Evolutionary conservation across 371 early-diverging fungal genomes (phyloP), one percentile per base, ranked within the genome.

Genomic region (Actinomortierella ambigua): DNA sequence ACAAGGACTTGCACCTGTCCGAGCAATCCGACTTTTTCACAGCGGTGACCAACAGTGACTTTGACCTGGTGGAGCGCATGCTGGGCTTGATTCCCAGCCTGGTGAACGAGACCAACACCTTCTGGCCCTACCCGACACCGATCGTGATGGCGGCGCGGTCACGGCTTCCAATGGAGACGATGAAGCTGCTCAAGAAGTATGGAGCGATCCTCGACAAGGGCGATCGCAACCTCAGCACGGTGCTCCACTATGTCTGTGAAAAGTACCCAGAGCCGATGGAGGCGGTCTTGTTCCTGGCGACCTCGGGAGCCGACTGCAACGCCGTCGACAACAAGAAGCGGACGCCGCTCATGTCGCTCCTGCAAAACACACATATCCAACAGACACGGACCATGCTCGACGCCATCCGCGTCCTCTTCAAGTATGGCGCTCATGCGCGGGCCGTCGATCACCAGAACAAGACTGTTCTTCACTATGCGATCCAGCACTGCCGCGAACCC

Each of bases 301-400:
- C 57, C 24, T 53, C 71, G 0, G 71, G 71, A 22, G 71, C 71
- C 8, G 71, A 71, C 24, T 65, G 71, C 51, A 71, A 71, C 39
- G 58, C 61, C 26, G 62, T 65, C 3, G 71, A 71, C 55, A 42
- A 49, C 56, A 71, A 71, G 71, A 71, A 71, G 59, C 59, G 71
- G 11, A 71, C 71, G 15, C 71, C 71, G 7, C 18, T 71, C 55
- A 71, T 71, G 71, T 55, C 54, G 13, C 28, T 71, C 13, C n/a
- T 71, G 40, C 62, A 61, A 40, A 71, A 71, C 60, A 50, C 63
- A 1, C 58, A 59, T 15, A 46, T 71, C 15, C 14, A 42, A 2
- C 61, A 62, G 40, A 71, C 65, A 48, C 65, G 65, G 55, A 58
- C 56, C 29, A n/a, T 71, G 46, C 8, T 65, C 22, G 71, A 71